Base-by-base conservation (phyloP, 495 filamentous ascomycete genomes). In the Venustampulla echinocandica region DNA sequence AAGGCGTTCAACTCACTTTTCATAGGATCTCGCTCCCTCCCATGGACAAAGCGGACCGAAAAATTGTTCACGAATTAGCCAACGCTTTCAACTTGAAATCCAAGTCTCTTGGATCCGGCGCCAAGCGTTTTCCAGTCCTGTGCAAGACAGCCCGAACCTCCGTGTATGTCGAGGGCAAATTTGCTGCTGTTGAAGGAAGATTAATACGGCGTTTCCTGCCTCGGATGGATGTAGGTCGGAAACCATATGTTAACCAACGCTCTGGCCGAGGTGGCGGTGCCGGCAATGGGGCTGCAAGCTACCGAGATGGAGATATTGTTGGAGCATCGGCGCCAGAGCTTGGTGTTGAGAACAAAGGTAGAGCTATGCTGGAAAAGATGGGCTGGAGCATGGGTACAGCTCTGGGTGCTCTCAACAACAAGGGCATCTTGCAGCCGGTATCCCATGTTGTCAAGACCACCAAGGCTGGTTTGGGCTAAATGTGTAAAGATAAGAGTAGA, bases 351-450 rank as follows among this genome's bases (percentile, higher is more conserved):
- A 99, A 95, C 50, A 82, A 74, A 54, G 92, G 92, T 17, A 74
- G 87, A 34, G 80, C 79, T 2, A 87, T 99, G 84, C 61, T 99
- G 43, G 89, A 95, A 64, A 97, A 90, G 67, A 97, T 97, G 92
- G 92, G 92, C 14, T 99, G 93, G 87, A 84, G 73, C 49, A 81
- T 76, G 36, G 92, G 92, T 3, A 97, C 81, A 63, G 83, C 81
- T 5, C 70, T 99, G n/a, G 92, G 92, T 33, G 75, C 83, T 3
- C 55, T 71, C 9, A 81, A 92, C 48, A 92, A 92, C 61, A 85
- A 92, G 62, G 92, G 93, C 25, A 90, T 94, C 41, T 60, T 92
- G 49, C 73, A 83, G 51, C 93, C 93, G 1, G 81, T 99, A 30
- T 71, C 74, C n/a, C 87, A 93, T 47, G 78, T 93, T 43, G 80